Evolutionary conservation across 1,284 basidiomycete species (phyloP).

Genomic region (Schizopora paradoxa): DNA sequence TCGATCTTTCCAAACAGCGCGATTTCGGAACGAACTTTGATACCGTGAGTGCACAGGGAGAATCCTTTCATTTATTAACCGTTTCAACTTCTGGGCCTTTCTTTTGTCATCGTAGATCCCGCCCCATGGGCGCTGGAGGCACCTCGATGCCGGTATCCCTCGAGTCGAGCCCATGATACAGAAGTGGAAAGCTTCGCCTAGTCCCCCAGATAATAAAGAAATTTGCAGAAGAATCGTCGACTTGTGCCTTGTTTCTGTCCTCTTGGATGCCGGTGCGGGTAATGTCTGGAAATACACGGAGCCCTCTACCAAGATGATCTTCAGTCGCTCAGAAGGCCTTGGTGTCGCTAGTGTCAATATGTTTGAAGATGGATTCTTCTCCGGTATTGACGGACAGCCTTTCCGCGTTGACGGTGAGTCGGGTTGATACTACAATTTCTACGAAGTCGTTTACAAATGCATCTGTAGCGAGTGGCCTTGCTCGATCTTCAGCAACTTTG

Average conservation of each 20-base stretch:
- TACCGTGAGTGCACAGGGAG: conserved; percentile 41
- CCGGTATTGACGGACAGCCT: conserved; percentile 56
- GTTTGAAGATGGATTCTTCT: conserved; percentile 83
- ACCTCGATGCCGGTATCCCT: conserved; percentile 67
- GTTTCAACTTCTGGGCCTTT: conserved; percentile 4
- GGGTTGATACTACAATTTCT: conserved; percentile 2
- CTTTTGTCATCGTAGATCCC: conserved; percentile 56
- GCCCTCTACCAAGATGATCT: conserved; percentile 48
- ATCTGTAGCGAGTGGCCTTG: conserved; percentile 62
- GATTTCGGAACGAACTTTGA: conserved; percentile 75
- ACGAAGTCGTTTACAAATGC: background rate
- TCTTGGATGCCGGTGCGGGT: conserved; percentile 92
- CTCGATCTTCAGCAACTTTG: conserved; percentile 55
- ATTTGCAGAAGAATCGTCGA: conserved; percentile 75
- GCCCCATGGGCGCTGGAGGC: conserved; percentile 88
- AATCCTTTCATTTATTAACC: conserved; percentile 7
- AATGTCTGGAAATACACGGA: conserved; percentile 79
- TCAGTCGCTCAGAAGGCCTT: conserved; percentile 83
- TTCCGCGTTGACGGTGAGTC: conserved; percentile 71
- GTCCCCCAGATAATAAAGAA: conserved; percentile 52
- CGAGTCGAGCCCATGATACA: conserved; percentile 58
- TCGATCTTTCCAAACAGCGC: conserved; percentile 41
- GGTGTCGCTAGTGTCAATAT: conserved; percentile 89
- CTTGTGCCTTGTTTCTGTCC: conserved; percentile 88
- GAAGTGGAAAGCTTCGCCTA: conserved; percentile 46